Conservation (phyloP, 139 green algal species). For the Chlamydomonas asymmetrica region DNA sequence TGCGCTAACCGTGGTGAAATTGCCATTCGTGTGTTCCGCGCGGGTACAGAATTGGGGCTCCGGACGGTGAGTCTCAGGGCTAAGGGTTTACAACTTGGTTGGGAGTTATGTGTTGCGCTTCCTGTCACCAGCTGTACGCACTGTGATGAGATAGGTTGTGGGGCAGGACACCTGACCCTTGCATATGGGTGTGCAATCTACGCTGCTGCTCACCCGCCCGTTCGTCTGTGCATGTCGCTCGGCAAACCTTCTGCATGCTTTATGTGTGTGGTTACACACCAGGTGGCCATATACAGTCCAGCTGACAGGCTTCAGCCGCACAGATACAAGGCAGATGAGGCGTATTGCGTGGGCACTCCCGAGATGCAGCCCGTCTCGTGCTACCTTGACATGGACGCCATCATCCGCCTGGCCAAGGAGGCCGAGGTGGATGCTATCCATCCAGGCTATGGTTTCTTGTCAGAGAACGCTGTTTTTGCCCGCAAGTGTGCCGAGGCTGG, state of each 20-base stretch:
- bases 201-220: too few species aligned
- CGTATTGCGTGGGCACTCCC: slow-evolving; percentile 72
- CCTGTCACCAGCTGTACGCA: too few species aligned
- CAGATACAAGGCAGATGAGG: slow-evolving; percentile 93
- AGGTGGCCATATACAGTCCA: slow-evolving; percentile 89
- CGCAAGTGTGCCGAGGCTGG: slow-evolving; percentile 80
- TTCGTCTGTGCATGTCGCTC: too few species aligned
- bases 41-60: slow-evolving; percentile 87
- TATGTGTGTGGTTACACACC: background rate
- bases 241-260: background rate
- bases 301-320: slow-evolving; percentile 87
- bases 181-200: too few species aligned
- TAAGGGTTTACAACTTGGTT: too few species aligned
- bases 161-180: too few species aligned
- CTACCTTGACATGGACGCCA: slow-evolving; percentile 85
- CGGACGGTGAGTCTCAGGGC: slow-evolving; percentile 52
- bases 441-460: slow-evolving; percentile 89
- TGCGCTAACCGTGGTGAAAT: slow-evolving; percentile 96
- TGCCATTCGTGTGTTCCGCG: slow-evolving; percentile 93
- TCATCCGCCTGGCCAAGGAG: slow-evolving; percentile 77
- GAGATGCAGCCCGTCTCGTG: slow-evolving; percentile 75
- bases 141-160: too few species aligned
- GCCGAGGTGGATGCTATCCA: slow-evolving; percentile 92
- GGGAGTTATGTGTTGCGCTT: too few species aligned
- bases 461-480: slow-evolving; percentile 88